A percentile compares a stretch with the other conserved stretches of the same genome.
phyloP scores from a whole-genome alignment of 2,329 filamentous ascomycete genomes.

The Claviceps cyperi region DNA sequence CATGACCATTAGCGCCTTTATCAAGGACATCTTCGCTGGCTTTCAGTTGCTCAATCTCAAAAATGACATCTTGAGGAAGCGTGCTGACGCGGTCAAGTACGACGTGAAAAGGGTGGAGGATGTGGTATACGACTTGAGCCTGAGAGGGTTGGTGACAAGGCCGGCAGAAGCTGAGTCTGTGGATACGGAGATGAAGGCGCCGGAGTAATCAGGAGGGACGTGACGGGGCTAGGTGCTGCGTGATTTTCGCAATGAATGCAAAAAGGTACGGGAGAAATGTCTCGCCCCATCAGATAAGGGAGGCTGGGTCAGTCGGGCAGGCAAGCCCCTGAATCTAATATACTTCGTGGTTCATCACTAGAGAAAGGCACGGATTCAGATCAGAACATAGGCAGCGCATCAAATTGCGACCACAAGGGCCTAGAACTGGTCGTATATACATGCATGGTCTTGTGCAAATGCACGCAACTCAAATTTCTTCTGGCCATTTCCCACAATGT shows the following conservation, averaged over 20 bases:
- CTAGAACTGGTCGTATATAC: neutral
- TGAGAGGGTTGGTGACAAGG: conserved; percentile 64
- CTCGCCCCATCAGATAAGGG: neutral
- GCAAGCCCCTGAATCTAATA: no score
- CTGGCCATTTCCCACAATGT: neutral
- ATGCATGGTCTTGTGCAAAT: neutral
- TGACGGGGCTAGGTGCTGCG: neutral
- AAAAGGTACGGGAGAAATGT: no score
- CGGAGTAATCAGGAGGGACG: conserved; percentile 9
- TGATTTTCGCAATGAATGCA: no score
- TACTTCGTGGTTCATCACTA: neutral
- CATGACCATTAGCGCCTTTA: conserved; percentile 75
- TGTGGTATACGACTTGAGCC: conserved; percentile 86
- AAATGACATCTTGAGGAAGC: conserved; percentile 79
- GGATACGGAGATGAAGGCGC: conserved; percentile 25
- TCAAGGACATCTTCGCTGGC: conserved; percentile 89
- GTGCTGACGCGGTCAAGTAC: conserved; percentile 91
- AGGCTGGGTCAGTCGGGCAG: neutral
- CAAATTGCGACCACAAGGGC: neutral
- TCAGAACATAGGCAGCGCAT: neutral
- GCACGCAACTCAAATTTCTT: neutral
- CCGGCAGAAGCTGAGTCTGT: conserved; percentile 9
- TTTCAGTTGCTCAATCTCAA: conserved; percentile 97
- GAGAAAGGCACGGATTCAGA: neutral
- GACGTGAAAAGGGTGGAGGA: conserved; percentile 96